phyloP scores from a whole-genome alignment of 495 filamentous ascomycete genomes.

The Podospora fimiseda region DNA sequence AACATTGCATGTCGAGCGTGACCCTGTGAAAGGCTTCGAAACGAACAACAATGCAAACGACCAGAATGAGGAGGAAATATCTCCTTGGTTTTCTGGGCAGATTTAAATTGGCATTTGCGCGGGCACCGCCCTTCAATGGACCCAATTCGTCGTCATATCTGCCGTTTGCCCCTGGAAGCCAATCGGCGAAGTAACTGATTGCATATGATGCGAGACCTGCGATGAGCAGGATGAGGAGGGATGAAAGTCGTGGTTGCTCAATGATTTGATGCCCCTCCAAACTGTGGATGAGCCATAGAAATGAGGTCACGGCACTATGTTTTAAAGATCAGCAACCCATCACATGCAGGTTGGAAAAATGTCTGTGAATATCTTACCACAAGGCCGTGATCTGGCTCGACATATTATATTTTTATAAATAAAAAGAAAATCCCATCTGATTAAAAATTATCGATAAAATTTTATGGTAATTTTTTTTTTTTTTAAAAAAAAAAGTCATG shows the following conservation, averaged over 20 bases:
- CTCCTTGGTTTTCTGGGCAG: constrained; percentile 38
- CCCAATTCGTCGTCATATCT: constrained; percentile 39
- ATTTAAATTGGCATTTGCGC: constrained; percentile 15
- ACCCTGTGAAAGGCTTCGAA: constrained; percentile 36
- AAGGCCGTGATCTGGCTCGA: constrained; percentile 34
- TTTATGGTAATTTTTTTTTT: neutral
- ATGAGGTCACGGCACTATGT: constrained; percentile 37
- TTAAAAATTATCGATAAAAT: neutral
- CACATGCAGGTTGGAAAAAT: neutral
- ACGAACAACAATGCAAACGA: constrained; percentile 35
- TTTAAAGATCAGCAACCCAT: neutral
- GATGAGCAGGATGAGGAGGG: constrained; percentile 27
- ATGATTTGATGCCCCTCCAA: constrained; percentile 42
- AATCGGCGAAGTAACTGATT: constrained; percentile 34
- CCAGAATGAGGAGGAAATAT: constrained; percentile 34
- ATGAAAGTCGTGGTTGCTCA: constrained; percentile 40
- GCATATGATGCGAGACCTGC: constrained; percentile 32
- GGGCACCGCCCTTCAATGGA: constrained; percentile 16
- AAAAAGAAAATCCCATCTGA: neutral
- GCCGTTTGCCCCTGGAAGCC: constrained; percentile 41
- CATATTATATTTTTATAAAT: constrained; percentile 7
- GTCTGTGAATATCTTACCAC: constrained; percentile 25
- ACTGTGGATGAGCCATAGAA: constrained; percentile 38
- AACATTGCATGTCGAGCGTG: constrained; percentile 35
- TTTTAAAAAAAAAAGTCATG: neutral